A percentile compares a stretch with the other conserved stretches of the same genome.
These are phyloP conservation scores for Begonia masoniana DNA, from an alignment of 306 rosid species.

Conservation along the genomic window DNA sequence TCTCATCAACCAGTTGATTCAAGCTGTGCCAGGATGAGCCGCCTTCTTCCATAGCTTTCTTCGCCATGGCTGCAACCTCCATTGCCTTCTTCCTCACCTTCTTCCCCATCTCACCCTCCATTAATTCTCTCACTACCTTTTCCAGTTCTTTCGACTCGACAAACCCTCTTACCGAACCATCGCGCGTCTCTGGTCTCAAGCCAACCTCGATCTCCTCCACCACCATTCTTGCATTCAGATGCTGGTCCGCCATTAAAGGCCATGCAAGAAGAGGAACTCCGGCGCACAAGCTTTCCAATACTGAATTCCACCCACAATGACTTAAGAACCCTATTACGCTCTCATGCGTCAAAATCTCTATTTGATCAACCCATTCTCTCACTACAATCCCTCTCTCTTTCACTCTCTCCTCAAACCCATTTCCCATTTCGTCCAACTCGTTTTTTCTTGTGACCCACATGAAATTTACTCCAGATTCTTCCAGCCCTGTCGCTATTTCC, in stretches of 20 bases:
- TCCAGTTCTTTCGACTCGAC: conserved; percentile 26
- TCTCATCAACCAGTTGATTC: conserved; percentile 9
- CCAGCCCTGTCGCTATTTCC: conserved; percentile 33
- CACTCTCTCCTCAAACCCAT: conserved; percentile 27
- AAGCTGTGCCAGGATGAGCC: conserved; percentile 28
- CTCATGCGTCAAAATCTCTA: conserved; percentile 25
- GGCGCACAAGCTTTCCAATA: conserved; percentile 27
- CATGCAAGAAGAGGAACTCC: conserved; percentile 40
- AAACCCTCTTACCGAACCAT: conserved; percentile 15
- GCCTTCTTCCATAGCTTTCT: conserved; percentile 24
- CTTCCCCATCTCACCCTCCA: conserved; percentile 30
- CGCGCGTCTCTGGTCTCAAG: conserved; percentile 18
- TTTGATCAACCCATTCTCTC: conserved; percentile 41
- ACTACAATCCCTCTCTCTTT: conserved; percentile 27
- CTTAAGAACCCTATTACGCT: conserved; percentile 38
- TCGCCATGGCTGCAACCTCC: conserved; percentile 21
- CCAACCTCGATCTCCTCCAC: conserved; percentile 36
- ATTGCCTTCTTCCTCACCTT: conserved; percentile 19
- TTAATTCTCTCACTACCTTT: conserved; percentile 24
- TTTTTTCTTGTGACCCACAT: conserved; percentile 26
- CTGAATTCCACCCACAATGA: conserved; percentile 53
- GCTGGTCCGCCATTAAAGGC: conserved; percentile 40
- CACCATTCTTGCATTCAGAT: conserved; percentile 33
- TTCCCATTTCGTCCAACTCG: neutral
- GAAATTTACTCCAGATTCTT: conserved; percentile 20